Evolutionary conservation across 176 grass and related monocot genomes (phyloP), one percentile per base, ranked within the genome.

Genomic region (Tuctoria greenei): DNA sequence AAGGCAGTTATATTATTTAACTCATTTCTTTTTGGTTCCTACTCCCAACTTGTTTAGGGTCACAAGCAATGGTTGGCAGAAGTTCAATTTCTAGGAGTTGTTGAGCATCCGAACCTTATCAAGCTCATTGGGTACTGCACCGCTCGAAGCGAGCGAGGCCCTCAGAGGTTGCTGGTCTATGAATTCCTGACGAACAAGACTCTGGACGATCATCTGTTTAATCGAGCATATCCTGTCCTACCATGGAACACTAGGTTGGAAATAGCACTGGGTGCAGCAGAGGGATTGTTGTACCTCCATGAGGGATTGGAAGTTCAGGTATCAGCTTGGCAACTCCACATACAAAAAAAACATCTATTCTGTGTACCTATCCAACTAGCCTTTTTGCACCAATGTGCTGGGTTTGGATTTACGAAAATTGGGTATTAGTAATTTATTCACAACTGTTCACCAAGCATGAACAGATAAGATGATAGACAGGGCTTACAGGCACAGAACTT

Each of bases 51-150:
- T 65, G 36, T n/a, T 69, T 54, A 93, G 91, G 91, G 91, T 14
- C 91, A 93, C 74, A 93, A 93, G 47, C 82, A 93, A 70, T 90
- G 91, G 91, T 76, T 93, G 69, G 71, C 88, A 40, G 91, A 93
- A 88, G 88, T 93, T 58, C 85, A 88, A 36, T 93, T 90, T 80
- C 82, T 90, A 57, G 82, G 91, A 17, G 82, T 90, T 64, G 91
- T 93, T 9, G 82, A 90, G 65, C 91, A 93, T 66, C 70, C 79
- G 5, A 90, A 93, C 76, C 82, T 93, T 24, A 82, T 93, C 45
- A 90, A 78, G 42, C 85, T 93, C 67, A 86, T 93, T 40, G 91
- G 91, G 23, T 93, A 90, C 28, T 93, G 91, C 38, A 50, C 85
- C 0, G 64, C 40, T 2, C 87, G 72, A 47, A 67, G 77, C 7